phyloP scores from a whole-genome alignment of 2,329 filamentous ascomycete genomes.

The Grosmannia serpens region DNA sequence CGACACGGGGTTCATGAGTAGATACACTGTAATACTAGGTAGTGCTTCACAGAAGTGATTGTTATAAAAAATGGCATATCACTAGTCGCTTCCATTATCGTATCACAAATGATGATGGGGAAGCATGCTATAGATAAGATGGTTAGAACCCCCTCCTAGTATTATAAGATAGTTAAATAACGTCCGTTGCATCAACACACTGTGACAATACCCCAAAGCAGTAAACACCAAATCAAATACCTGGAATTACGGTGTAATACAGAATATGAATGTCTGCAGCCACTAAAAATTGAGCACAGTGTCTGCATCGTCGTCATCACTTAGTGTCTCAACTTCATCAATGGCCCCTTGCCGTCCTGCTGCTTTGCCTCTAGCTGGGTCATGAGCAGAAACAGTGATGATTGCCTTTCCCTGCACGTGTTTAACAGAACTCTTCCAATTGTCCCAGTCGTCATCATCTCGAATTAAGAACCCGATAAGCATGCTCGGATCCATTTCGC shows the following conservation, averaged over 20 bases:
- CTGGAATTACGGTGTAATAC: too few species aligned
- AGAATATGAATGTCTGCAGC: background rate
- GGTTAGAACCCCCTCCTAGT: too few species aligned
- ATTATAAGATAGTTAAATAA: too few species aligned
- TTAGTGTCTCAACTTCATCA: slow-evolving; percentile 82
- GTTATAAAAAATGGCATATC: too few species aligned
- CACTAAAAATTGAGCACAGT: slow-evolving; percentile 20
- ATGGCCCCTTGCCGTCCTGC: slow-evolving; percentile 60
- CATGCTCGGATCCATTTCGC: slow-evolving; percentile 98
- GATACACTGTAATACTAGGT: too few species aligned
- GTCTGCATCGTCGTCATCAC: slow-evolving; percentile 52
- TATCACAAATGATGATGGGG: too few species aligned
- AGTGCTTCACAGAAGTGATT: too few species aligned
- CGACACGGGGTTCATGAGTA: too few species aligned
- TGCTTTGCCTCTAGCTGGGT: slow-evolving; percentile 44
- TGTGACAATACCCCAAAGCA: too few species aligned
- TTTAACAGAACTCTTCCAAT: slow-evolving; percentile 68
- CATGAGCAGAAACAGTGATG: slow-evolving; percentile 67
- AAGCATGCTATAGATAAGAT: too few species aligned
- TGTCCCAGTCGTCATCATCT: slow-evolving; percentile 69
- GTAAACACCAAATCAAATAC: too few species aligned
- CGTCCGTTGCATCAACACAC: background rate
- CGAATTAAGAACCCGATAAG: slow-evolving; percentile 83
- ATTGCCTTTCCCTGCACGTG: slow-evolving; percentile 73
- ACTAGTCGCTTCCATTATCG: too few species aligned